These are phyloP conservation scores for Actinomucor elegans DNA, from an alignment of 371 early-diverging fungal species.

Conservation along the genomic window DNA sequence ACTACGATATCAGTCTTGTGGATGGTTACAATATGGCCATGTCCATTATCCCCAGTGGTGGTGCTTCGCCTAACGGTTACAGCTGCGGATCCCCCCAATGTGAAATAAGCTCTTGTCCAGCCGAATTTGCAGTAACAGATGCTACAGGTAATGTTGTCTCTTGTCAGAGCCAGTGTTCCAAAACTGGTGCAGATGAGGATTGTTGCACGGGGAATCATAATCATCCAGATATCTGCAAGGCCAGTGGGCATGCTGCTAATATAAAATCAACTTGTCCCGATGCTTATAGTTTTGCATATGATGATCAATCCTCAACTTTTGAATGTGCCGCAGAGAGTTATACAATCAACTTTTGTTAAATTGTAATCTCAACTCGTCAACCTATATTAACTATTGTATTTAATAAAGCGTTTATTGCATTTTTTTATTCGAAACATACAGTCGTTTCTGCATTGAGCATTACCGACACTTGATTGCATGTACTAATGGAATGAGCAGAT, in stretches of 20 bases:
- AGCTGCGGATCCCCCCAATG: slow-evolving; percentile 39
- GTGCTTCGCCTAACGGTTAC: slow-evolving; percentile 18
- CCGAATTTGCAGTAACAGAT: slow-evolving; percentile 29
- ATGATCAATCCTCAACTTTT: slow-evolving; percentile 25
- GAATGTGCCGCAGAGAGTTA: slow-evolving; percentile 13
- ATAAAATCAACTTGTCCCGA: slow-evolving; percentile 43
- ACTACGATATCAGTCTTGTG: slow-evolving; percentile 47
- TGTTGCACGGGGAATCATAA: slow-evolving; percentile 39
- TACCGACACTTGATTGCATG: too few relatives aligned
- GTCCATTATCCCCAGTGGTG: slow-evolving; percentile 24
- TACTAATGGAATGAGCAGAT: too few relatives aligned
- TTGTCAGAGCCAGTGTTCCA: slow-evolving; percentile 39
- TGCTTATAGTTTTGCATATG: slow-evolving; percentile 34
- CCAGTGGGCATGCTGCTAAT: slow-evolving; percentile 13
- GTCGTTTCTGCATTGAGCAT: too few relatives aligned
- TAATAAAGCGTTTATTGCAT: not conserved
- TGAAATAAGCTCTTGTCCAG: slow-evolving; percentile 27
- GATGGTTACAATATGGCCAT: slow-evolving; percentile 48
- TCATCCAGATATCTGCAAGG: slow-evolving; percentile 27
- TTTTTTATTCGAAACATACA: too few relatives aligned
- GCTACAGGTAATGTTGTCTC: slow-evolving; percentile 29
- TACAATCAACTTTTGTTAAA: slow-evolving; percentile 19
- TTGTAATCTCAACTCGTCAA: not conserved
- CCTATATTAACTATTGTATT: not conserved
- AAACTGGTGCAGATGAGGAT: slow-evolving; percentile 14